Conservation (phyloP, 108 stramenopile species). For the Skeletonema menzelii region DNA sequence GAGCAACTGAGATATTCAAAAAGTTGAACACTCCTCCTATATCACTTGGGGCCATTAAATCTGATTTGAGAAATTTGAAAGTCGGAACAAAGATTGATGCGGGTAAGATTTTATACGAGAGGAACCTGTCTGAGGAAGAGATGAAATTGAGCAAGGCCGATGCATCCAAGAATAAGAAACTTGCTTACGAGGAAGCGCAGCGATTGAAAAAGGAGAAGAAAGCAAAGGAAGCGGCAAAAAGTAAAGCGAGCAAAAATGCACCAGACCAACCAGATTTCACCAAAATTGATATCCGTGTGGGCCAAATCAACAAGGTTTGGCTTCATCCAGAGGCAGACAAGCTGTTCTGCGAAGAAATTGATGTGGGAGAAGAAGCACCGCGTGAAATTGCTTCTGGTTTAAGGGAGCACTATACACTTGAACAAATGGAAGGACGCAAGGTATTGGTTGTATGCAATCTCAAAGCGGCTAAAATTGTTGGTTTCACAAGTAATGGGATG, state of each 20-base stretch:
- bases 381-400: slow-evolving; percentile 92
- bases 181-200: slow-evolving; percentile 75
- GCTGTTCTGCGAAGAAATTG: slow-evolving; percentile 92
- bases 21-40: slow-evolving; percentile 83
- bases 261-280: slow-evolving; percentile 81
- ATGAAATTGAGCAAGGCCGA: slow-evolving; percentile 61
- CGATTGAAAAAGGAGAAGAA: slow-evolving; percentile 84
- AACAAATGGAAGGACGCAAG: slow-evolving; percentile 84
- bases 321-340: slow-evolving; percentile 92
- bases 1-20: slow-evolving; percentile 83
- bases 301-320: slow-evolving; percentile 90
- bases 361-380: slow-evolving; percentile 81
- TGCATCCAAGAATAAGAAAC: slow-evolving; percentile 72
- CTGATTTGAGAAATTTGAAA: slow-evolving; percentile 63
- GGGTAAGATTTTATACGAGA: slow-evolving; percentile 80
- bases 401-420: slow-evolving; percentile 79
- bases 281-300: slow-evolving; percentile 89
- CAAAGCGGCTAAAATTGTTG: slow-evolving; percentile 87
- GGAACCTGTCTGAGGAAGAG: slow-evolving; percentile 63
- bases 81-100: slow-evolving; percentile 71
- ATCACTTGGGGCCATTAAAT: slow-evolving; percentile 49
- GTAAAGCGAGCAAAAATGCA: slow-evolving; percentile 53
- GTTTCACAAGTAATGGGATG: slow-evolving; percentile 85
- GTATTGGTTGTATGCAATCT: slow-evolving; percentile 94
- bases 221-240: slow-evolving; percentile 61